Evolutionary conservation across 306 rosid species (phyloP), one percentile per base, ranked within the genome.

Genomic region (Trifolium subterraneum): DNA sequence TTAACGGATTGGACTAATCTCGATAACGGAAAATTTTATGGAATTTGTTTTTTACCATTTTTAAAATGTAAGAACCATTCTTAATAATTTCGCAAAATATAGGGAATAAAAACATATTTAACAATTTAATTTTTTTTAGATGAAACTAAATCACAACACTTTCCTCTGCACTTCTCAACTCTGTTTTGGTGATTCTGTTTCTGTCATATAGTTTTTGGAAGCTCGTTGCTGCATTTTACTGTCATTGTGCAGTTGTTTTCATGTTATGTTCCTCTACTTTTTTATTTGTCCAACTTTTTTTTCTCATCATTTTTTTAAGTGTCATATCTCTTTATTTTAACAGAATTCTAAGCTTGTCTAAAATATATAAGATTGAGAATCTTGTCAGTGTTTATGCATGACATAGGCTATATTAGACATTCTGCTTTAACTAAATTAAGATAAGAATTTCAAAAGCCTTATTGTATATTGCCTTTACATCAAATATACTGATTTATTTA

Each of bases 161-260:
- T 50, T 16, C 56, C 56, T 19, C 11, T 51, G 25, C 22, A 51
- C 54, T 48, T 15, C 3, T 13, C 20, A 48, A 13, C 9, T 47
- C 33, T 56, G 16, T 52, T 27, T 59, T 31, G 19, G 39, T 29
- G 39, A 18, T 59, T 59, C 64, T 27, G 20, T 27, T 14, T 29
- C 41, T 60, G 65, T 13, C 41, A 29, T 7, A 13, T 29, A 60
- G 19, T 29, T 38, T 59, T 14, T 23, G 19, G 4, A 29, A 3
- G 19, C 11, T 14, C 14, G 41, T 27, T 29, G 12, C 65, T 14
- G 31, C 19, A 33, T 59, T 31, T 60, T 27, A 31, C 65, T 60
- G 39, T 52, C 65, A 60, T 60, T 14, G 20, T 60, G 65, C 22
- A 60, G 65, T 60, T 60, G 41, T 60, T 60, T 60, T 60, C 65